Evolutionary conservation across 805 yeast species (phyloP).

Genomic region (Wickerhamia fluorescens): DNA sequence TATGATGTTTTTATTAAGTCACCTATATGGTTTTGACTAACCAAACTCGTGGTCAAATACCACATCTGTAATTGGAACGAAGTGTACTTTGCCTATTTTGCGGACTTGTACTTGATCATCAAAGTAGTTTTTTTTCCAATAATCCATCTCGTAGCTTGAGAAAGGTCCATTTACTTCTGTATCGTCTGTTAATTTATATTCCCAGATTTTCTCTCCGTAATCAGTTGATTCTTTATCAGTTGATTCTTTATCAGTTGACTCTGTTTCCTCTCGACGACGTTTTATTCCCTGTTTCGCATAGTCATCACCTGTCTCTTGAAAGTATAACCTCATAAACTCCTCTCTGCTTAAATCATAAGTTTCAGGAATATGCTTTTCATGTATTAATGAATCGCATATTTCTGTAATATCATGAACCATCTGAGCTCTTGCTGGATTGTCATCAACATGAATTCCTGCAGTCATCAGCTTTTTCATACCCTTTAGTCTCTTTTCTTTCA

Average conservation of each 20-base stretch:
- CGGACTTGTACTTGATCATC: conserved; percentile 39
- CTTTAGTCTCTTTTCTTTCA: conserved; percentile 7
- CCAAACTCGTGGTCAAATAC: conserved; percentile 10
- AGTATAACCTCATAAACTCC: conserved; percentile 42
- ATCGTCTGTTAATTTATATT: conserved; percentile 40
- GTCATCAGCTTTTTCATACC: conserved; percentile 3
- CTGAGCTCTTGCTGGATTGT: too few relatives aligned
- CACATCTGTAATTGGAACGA: conserved; percentile 17
- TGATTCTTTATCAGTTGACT: conserved; percentile 7
- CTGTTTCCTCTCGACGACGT: conserved; percentile 14
- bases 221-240: conserved; percentile 2
- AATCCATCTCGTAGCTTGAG: conserved; percentile 46
- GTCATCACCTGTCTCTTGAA: conserved; percentile 35
- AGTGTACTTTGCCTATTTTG: conserved; percentile 16
- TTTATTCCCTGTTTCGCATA: conserved; percentile 14
- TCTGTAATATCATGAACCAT: conserved; percentile 39
- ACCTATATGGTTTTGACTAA: too few relatives aligned
- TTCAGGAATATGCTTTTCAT: conserved; percentile 32
- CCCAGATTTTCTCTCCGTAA: conserved; percentile 36
- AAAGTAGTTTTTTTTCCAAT: conserved; percentile 48
- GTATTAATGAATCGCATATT: conserved; percentile 37
- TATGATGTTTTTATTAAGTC: conserved; percentile 1
- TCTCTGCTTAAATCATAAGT: conserved; percentile 52
- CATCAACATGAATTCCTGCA: too few relatives aligned
- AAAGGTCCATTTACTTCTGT: conserved; percentile 42